Percentiles rank a stretch among this genome's conserved stretches.
These are phyloP conservation scores for Lentinula novae-zelandiae DNA, from an alignment of 1,284 basidiomycete genomes.

Conservation along the genomic window DNA sequence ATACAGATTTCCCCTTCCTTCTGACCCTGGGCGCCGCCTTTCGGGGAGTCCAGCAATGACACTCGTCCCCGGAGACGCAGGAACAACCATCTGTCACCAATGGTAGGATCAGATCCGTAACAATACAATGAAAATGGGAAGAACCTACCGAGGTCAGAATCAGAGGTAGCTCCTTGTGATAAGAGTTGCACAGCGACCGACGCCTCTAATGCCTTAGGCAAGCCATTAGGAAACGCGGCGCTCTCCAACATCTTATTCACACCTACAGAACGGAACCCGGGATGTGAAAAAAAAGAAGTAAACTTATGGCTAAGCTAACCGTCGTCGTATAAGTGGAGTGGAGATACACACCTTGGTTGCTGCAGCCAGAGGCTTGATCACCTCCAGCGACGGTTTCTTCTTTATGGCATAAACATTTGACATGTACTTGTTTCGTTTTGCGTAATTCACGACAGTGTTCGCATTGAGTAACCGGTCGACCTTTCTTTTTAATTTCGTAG, in stretches of 20 bases:
- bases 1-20: constrained; percentile 23
- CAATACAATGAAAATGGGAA: constrained; percentile 23
- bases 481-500: constrained; percentile 79
- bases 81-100: constrained; percentile 35
- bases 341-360: constrained; percentile 54
- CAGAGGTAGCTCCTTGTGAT: constrained; percentile 40
- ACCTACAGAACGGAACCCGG: constrained; percentile 35
- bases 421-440: constrained; percentile 71
- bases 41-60: constrained; percentile 55
- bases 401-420: constrained; percentile 60
- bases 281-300: constrained; percentile 7
- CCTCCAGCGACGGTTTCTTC: constrained; percentile 25
- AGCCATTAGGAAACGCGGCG: constrained; percentile 70
- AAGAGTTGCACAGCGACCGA: constrained; percentile 44
- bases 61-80: constrained; percentile 43
- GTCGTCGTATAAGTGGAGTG: constrained; percentile 18
- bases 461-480: constrained; percentile 78
- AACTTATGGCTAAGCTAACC: constrained; percentile 44
- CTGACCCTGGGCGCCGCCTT: constrained; percentile 24
- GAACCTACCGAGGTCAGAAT: constrained; percentile 47
- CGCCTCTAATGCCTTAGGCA: constrained; percentile 61
- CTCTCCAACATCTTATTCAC: constrained; percentile 52
- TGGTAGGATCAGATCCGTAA: constrained; percentile 17
- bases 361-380: constrained; percentile 24
- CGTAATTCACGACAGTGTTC: constrained; percentile 72